phyloP scores from a whole-genome alignment of 208 protist genomes.

The Vickermania ingenoplastis region DNA sequence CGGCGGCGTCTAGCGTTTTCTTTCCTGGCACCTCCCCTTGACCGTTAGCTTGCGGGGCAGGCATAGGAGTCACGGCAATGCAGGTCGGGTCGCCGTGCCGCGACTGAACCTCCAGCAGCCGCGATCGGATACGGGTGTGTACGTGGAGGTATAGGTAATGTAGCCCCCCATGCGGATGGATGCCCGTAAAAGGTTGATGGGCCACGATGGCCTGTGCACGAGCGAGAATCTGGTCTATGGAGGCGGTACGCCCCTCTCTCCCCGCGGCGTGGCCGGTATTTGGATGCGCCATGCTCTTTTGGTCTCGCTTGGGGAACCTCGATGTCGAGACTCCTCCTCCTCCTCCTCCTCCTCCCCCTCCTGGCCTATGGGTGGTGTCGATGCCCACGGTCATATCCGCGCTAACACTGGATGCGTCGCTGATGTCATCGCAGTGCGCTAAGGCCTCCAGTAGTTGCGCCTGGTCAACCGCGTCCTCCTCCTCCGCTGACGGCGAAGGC shows the following conservation, averaged over 20 bases:
- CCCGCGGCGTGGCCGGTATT: no score
- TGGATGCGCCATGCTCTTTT: no score
- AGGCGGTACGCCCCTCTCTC: no score
- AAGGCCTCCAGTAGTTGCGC: constrained; percentile 27
- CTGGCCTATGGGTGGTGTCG: no score
- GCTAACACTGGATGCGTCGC: constrained; percentile 52
- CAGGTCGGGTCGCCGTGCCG: constrained; percentile 42
- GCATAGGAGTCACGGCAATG: constrained; percentile 8
- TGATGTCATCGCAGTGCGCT: background rate
- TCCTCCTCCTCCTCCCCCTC: no score
- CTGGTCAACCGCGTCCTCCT: constrained; percentile 43
- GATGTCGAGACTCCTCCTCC: no score
- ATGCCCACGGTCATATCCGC: constrained; percentile 37
- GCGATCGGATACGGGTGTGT: constrained; percentile 31
- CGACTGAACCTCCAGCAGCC: constrained; percentile 17
- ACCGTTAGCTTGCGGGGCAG: no score
- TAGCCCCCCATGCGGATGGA: constrained; percentile 8
- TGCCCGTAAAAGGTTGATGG: constrained; percentile 1
- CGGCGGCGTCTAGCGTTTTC: constrained; percentile 9
- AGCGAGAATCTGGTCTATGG: background rate
- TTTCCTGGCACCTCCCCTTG: background rate
- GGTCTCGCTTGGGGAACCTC: no score
- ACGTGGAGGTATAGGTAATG: constrained; percentile 53
- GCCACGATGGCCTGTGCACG: background rate
- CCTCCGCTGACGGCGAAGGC: constrained; percentile 6